These are phyloP conservation scores for Fusarium compactum DNA, from an alignment of 2,329 filamentous ascomycete genomes.

Conservation along the genomic window DNA sequence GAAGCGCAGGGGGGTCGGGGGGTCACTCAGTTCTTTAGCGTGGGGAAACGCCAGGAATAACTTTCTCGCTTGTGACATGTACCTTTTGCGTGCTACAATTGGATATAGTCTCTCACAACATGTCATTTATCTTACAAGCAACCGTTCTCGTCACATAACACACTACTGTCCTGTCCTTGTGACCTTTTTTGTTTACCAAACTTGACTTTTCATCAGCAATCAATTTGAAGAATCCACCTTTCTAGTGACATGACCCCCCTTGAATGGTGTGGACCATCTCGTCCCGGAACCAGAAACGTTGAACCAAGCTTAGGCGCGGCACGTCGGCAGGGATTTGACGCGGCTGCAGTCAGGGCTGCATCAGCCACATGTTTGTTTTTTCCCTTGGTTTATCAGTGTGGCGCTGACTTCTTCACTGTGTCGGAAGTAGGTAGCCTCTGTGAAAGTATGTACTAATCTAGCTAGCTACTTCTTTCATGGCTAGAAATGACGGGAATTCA, in stretches of 20 bases:
- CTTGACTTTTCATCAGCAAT: constrained; percentile 15
- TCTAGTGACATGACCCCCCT: constrained; percentile 17
- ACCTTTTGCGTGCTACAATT: constrained; percentile 19
- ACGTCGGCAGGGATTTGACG: constrained; percentile 47
- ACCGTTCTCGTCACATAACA: neutral
- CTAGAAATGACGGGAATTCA: neutral
- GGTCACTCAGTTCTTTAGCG: constrained; percentile 26
- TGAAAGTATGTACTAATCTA: neutral
- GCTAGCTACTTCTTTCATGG: neutral
- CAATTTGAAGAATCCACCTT: constrained; percentile 14
- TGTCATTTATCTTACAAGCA: constrained; percentile 2
- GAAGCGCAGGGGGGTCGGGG: constrained; percentile 12
- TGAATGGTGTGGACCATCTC: constrained; percentile 32
- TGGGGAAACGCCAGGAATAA: constrained; percentile 41
- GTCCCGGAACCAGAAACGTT: constrained; percentile 46
- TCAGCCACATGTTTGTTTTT: constrained; percentile 47
- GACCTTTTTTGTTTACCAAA: constrained; percentile 2
- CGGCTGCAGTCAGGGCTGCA: constrained; percentile 39
- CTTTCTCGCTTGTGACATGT: constrained; percentile 24
- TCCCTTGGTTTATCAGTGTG: constrained; percentile 21
- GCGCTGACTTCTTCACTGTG: neutral
- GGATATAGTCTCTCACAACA: constrained; percentile 12
- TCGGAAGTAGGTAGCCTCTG: neutral
- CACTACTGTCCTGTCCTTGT: neutral
- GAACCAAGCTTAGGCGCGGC: constrained; percentile 50